Percentiles rank a stretch among this genome's conserved stretches.
These are phyloP conservation scores for Lepiota brunneoincarnata DNA, from an alignment of 768 basidiomycete genomes.

Conservation along the genomic window DNA sequence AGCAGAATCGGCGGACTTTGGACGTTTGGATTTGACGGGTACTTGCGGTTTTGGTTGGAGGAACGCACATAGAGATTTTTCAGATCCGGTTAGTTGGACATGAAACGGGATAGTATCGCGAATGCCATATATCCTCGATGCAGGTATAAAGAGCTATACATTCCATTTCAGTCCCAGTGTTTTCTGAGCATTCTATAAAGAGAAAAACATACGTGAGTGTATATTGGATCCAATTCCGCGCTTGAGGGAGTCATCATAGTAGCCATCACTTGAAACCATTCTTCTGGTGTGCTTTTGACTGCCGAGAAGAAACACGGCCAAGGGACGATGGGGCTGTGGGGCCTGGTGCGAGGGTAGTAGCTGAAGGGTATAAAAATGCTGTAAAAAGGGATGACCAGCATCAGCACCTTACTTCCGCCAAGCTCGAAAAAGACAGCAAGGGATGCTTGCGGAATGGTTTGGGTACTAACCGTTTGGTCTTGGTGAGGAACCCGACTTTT, in stretches of 20 bases:
- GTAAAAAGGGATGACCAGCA: constrained; percentile 5
- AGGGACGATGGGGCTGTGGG: constrained; percentile 50
- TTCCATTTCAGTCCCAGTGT: neutral
- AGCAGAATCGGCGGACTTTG: neutral
- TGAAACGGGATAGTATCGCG: constrained; percentile 63
- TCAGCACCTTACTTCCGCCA: neutral
- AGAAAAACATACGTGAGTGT: constrained; percentile 46
- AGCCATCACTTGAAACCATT: constrained; percentile 54
- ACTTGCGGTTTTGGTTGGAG: constrained; percentile 25
- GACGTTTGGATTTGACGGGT: constrained; percentile 12
- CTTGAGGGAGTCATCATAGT: constrained; percentile 35
- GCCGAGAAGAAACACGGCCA: constrained; percentile 51
- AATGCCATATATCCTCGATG: constrained; percentile 50
- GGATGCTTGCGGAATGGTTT: neutral
- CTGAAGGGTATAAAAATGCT: constrained; percentile 49
- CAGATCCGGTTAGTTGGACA: constrained; percentile 52
- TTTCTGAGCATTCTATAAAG: neutral
- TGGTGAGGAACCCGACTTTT: constrained; percentile 43
- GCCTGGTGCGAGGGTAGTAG: constrained; percentile 54
- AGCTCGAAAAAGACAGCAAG: too few species aligned
- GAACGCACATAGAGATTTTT: constrained; percentile 44
- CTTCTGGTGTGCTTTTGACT: constrained; percentile 62
- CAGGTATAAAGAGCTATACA: constrained; percentile 58
- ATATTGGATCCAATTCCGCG: constrained; percentile 34
- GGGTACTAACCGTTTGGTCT: constrained; percentile 40